These are phyloP conservation scores for Ogataea hybrid DNA, from an alignment of 1,139 yeast genomes.

Conservation along the genomic window DNA sequence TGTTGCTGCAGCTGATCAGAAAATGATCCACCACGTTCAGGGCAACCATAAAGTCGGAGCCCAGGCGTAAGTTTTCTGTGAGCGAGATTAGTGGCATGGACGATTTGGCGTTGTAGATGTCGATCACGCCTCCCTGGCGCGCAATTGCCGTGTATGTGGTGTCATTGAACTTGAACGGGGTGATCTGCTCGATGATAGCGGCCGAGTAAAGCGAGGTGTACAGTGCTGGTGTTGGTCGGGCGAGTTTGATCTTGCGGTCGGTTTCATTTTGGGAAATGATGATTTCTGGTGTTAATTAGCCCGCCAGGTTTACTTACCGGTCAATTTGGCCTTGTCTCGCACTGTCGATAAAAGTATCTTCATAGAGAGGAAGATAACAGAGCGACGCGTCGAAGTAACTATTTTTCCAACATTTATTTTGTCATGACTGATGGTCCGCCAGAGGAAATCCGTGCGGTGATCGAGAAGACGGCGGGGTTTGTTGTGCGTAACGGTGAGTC, in stretches of 20 bases:
- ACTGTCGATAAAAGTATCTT: constrained; percentile 21
- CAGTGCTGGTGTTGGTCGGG: constrained; percentile 3
- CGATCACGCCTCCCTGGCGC: constrained; percentile 22
- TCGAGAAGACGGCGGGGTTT: constrained; percentile 72
- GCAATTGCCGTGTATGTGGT: constrained; percentile 18
- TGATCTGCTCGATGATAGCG: constrained; percentile 21
- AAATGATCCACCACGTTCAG: constrained; percentile 15
- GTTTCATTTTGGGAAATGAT: constrained; percentile 5
- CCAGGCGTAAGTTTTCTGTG: constrained; percentile 17
- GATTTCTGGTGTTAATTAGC: constrained; percentile 15
- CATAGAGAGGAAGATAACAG: constrained; percentile 13
- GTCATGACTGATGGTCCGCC: constrained; percentile 2
- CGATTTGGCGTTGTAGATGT: constrained; percentile 15
- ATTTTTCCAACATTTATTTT: background rate
- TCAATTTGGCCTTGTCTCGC: constrained; percentile 15
- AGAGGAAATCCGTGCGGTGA: constrained; percentile 50
- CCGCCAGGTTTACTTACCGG: constrained; percentile 14
- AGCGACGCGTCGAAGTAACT: constrained; percentile 5
- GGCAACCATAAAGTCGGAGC: constrained; percentile 22
- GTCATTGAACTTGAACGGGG: constrained; percentile 9
- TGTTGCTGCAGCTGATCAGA: constrained; percentile 25
- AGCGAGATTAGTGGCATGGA: constrained; percentile 14
- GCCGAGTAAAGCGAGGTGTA: constrained; percentile 10
- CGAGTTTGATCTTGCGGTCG: constrained; percentile 6
- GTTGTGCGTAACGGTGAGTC: constrained; percentile 65